Evolutionary conservation across 192 early-diverging fungal species (phyloP), one percentile per base, ranked within the genome.

Genomic region (Coemansia asiatica): DNA sequence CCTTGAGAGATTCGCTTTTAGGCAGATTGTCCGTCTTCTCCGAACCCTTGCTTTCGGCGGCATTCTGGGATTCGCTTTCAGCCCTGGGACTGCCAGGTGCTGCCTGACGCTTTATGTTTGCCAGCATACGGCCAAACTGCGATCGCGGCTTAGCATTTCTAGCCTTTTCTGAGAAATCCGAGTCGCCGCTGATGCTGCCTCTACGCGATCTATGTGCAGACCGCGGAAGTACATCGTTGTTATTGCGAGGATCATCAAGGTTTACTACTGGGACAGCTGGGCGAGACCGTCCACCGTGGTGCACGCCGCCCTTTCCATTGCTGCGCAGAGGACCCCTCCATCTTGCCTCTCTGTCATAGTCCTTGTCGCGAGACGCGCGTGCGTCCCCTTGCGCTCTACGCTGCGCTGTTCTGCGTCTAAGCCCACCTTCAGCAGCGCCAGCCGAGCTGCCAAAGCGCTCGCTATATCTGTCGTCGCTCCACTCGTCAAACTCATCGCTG

Each of bases 121-220:
- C 79, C 47, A 81, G 40, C 25, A 81, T 72, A 25, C 79, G 72
- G 6, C 79, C 79, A 61, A 81, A 72, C 36, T 81, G 79, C 18
- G 79, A 81, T 36, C 79, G 61, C 4, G 72, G 79, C 49, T 62
- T 68, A 19, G 33, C 40, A n/a, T 47, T 29, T 19, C 44, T 53
- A 16, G 54, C 54, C 26, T 13, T 35, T 40, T 29, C 49, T 21
- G 35, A 56, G 27, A 46, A 55, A 46, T 73, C 65, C 13, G 65
- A 73, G 25, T 57, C 65, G 1, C 47, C 25, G 40, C 71, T 67
- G 25, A 22, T 48, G 21, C 19, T 40, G 27, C 21, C 51, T 38
- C 35, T 60, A 21, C 33, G 51, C 55, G 35, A 54, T 33, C 49
- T 40, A 31, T 31, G 22, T 23, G 10, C 23, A 10, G 40, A 26